These are phyloP conservation scores for Gloeopeniophorella convolvens DNA, from an alignment of 768 basidiomycete species.

Conservation along the genomic window DNA sequence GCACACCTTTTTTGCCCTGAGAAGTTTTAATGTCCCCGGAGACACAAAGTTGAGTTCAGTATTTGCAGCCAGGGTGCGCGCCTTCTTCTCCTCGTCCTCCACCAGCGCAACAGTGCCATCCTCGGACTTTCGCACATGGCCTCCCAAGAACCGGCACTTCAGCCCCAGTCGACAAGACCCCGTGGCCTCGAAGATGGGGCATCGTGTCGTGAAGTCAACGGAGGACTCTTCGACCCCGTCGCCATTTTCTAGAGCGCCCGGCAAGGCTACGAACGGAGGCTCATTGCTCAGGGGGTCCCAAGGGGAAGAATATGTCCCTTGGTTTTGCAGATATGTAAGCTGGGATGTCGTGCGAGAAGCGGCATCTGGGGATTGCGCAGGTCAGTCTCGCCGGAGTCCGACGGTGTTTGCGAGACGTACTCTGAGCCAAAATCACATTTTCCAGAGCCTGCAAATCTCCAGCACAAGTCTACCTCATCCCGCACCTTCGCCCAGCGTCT, in stretches of 20 bases:
- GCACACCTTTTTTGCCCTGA: conserved; percentile 65
- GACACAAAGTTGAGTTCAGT: conserved; percentile 67
- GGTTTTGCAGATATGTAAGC: conserved; percentile 75
- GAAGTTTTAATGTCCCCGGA: conserved; percentile 48
- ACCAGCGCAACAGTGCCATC: conserved; percentile 39
- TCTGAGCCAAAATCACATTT: conserved; percentile 65
- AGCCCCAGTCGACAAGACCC: conserved; percentile 81
- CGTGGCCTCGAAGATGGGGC: conserved; percentile 60
- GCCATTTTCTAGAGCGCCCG: conserved; percentile 25
- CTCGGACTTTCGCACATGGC: conserved; percentile 52
- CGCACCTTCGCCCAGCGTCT: conserved; percentile 69
- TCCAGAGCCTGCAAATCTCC: conserved; percentile 63
- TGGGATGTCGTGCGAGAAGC: conserved; percentile 69
- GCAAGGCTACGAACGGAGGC: conserved; percentile 45
- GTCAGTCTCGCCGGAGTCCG: background rate
- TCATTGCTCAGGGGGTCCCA: conserved; percentile 35
- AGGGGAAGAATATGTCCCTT: conserved; percentile 59
- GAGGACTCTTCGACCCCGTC: conserved; percentile 31
- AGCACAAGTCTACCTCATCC: conserved; percentile 81
- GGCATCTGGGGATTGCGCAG: conserved; percentile 46
- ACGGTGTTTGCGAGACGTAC: conserved; percentile 30
- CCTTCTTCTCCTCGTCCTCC: conserved; percentile 55
- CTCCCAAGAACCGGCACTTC: conserved; percentile 87
- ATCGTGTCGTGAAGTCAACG: conserved; percentile 42
- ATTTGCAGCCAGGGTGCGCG: conserved; percentile 36